Evolutionary conservation across 176 grass and related monocot genomes (phyloP).

Genomic region (Bonia amplexicaulis): DNA sequence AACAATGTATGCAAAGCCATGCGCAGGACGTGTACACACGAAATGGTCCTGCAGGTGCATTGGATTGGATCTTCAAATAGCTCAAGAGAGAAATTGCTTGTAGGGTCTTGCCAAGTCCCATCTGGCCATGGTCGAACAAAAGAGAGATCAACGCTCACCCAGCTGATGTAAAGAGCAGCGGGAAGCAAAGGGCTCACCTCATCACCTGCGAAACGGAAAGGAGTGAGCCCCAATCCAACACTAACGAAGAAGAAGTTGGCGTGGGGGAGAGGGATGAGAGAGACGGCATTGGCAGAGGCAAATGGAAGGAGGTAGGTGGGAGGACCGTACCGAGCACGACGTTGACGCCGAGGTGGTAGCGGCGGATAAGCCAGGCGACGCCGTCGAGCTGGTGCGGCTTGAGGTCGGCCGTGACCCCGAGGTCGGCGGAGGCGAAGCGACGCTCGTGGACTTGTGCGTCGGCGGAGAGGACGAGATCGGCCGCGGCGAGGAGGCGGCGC

Average conservation of each 20-base stretch:
- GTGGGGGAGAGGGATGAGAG: too few relatives aligned
- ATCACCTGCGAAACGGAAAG: conserved; percentile 49
- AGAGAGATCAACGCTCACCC: background rate
- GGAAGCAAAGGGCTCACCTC: conserved; percentile 46
- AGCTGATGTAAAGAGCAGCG: background rate
- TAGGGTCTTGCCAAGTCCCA: conserved; percentile 94
- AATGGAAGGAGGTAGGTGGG: background rate
- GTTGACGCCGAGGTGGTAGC: conserved; percentile 81
- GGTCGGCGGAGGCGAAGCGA: conserved; percentile 8
- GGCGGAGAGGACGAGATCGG: conserved; percentile 51
- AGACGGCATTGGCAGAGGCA: background rate
- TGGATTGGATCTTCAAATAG: conserved; percentile 58
- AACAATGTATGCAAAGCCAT: background rate
- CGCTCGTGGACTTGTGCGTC: background rate
- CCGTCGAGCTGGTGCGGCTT: conserved; percentile 83
- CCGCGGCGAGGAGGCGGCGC: conserved; percentile 57
- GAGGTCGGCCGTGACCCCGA: conserved; percentile 62
- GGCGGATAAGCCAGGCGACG: conserved; percentile 70
- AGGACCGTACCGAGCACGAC: conserved; percentile 54
- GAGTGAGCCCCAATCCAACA: background rate
- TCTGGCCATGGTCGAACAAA: conserved; percentile 38
- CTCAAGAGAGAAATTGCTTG: conserved; percentile 86
- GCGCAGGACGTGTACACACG: conserved; percentile 40
- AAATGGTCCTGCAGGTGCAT: conserved; percentile 56
- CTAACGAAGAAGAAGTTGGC: background rate